A percentile compares a stretch with the other conserved stretches of the same genome.
Evolutionary conservation across 352 stramenopile genomes (phyloP).

Genomic region (Thalassiosira pacifica): DNA sequence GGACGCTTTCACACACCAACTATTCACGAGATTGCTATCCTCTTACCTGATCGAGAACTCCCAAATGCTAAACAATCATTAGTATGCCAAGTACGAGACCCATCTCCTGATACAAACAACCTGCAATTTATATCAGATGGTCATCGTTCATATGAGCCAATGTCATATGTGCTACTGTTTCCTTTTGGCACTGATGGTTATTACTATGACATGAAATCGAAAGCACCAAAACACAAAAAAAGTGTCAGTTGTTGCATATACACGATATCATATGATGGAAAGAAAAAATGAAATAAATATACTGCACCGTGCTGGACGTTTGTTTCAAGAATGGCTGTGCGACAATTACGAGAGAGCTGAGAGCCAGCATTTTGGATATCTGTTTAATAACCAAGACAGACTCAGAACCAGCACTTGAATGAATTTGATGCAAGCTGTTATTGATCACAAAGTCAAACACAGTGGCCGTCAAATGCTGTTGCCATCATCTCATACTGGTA

Average conservation of each 20-base stretch:
- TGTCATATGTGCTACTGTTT: conserved; percentile 1
- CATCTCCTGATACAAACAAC: not conserved
- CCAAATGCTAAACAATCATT: not conserved
- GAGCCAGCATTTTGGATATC: not conserved
- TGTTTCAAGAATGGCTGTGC: conserved; percentile 19
- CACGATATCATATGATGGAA: conserved; percentile 29
- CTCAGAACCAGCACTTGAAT: not conserved
- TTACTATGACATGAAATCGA: not conserved
- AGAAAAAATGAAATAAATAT: not conserved
- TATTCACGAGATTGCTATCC: conserved; percentile 4
- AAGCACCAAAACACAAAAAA: conserved; percentile 9
- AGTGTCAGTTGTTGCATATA: conserved; percentile 11
- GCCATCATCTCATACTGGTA: conserved; percentile 30
- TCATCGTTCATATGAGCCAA: conserved; percentile 14
- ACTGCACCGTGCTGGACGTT: not conserved
- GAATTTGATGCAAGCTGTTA: not conserved
- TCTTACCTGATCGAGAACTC: conserved; percentile 5
- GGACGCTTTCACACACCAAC: conserved; percentile 12
- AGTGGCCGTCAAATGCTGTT: conserved; percentile 11
- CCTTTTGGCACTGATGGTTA: conserved; percentile 20
- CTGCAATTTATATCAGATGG: conserved; percentile 1
- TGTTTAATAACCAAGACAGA: conserved; percentile 1
- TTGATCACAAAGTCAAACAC: not conserved
- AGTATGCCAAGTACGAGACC: not conserved
- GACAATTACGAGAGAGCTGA: conserved; percentile 11